A percentile compares a stretch with the other conserved stretches of the same genome.
Conservation (phyloP, 352 stramenopile genomes). For the Hyaloperonospora brassicae region DNA sequence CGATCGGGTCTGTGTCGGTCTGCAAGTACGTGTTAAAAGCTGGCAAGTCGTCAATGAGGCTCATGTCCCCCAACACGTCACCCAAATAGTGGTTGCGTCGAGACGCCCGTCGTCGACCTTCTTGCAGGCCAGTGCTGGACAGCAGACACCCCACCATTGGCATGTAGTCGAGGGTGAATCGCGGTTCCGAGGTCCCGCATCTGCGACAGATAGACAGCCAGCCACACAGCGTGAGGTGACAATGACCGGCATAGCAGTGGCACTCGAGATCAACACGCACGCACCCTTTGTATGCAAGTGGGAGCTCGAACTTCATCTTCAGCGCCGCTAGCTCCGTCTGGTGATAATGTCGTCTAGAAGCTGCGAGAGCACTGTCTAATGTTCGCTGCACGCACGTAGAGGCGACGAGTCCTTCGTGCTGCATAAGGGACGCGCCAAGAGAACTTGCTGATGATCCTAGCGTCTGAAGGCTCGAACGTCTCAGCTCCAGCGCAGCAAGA, state of each 20-base stretch:
- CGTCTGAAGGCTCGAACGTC: too few species aligned
- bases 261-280: constrained; percentile 15
- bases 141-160: constrained; percentile 55
- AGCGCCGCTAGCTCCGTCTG: too few species aligned
- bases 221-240: too few species aligned
- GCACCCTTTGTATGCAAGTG: not conserved
- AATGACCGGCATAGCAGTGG: not conserved
- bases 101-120: constrained; percentile 53
- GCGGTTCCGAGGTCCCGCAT: constrained; percentile 27
- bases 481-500: too few species aligned
- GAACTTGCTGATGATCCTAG: too few species aligned
- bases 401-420: too few species aligned
- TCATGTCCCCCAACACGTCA: constrained; percentile 65
- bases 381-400: too few species aligned
- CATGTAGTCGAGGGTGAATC: constrained; percentile 62
- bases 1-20: constrained; percentile 1
- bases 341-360: too few species aligned
- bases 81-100: constrained; percentile 71
- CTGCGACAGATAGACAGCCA: constrained; percentile 10
- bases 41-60: constrained; percentile 50
- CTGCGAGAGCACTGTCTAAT: too few species aligned
- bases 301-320: too few species aligned
- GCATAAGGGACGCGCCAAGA: too few species aligned
- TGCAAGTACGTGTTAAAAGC: constrained; percentile 37
- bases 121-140: constrained; percentile 39